A percentile compares a stretch with the other conserved stretches of the same genome.
These are phyloP conservation scores for Stephania japonica DNA, from an alignment of 164 flowering plant species.

Conservation along the genomic window DNA sequence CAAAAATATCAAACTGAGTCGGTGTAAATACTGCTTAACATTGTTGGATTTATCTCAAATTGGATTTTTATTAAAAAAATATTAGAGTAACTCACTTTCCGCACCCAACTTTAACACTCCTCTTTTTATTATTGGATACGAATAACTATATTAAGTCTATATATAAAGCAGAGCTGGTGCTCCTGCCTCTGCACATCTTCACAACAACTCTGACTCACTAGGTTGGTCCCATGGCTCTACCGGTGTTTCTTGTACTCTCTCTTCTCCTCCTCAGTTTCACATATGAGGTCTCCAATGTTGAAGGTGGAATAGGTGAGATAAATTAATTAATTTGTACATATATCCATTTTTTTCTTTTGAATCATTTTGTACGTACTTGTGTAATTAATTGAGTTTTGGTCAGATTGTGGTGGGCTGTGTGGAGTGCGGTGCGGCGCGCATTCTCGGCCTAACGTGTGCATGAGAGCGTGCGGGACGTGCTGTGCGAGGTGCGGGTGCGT, in stretches of 20 bases:
- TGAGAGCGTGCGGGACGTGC: slow-evolving; percentile 23
- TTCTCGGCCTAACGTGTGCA: slow-evolving; percentile 26
- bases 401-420: slow-evolving; percentile 24
- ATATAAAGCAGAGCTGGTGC: background rate
- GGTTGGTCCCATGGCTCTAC: slow-evolving; percentile 14
- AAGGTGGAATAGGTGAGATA: background rate
- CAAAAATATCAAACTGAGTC: background rate
- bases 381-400: background rate
- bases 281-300: background rate
- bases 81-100: too few relatives aligned
- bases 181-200: background rate
- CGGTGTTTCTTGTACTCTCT: slow-evolving; percentile 12
- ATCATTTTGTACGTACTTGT: too few relatives aligned
- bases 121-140: too few relatives aligned
- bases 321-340: too few relatives aligned
- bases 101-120: too few relatives aligned
- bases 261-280: slow-evolving; percentile 17
- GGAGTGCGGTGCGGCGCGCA: slow-evolving; percentile 18
- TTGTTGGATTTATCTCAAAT: background rate
- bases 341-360: too few relatives aligned
- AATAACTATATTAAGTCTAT: background rate
- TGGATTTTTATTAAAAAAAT: too few relatives aligned
- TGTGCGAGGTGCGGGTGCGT: slow-evolving; percentile 27
- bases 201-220: background rate
- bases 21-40: background rate